Evolutionary conservation across 1,284 basidiomycete species (phyloP).

Genomic region (Mycosarcoma maydis): DNA sequence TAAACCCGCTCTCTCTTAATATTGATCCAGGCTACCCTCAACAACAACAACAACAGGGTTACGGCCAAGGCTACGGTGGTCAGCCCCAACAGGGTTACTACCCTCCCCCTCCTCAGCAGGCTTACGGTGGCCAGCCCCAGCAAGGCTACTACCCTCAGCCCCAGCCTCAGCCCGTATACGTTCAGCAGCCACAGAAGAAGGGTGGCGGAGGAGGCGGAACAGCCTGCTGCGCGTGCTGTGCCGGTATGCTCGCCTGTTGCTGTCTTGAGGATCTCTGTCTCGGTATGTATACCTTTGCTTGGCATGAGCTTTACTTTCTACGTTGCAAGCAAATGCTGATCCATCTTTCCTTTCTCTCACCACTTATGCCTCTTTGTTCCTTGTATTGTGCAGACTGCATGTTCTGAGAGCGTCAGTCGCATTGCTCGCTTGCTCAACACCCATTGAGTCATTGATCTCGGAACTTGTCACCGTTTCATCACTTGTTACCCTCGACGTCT

Average conservation of each 20-base stretch:
- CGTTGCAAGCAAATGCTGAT: neutral
- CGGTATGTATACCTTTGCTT: slow-evolving; percentile 10
- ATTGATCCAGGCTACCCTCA: slow-evolving; percentile 46
- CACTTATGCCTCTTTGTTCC: neutral
- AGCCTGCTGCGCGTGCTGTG: slow-evolving; percentile 52
- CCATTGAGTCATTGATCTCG: neutral
- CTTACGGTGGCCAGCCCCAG: slow-evolving; percentile 51
- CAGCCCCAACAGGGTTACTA: slow-evolving; percentile 48
- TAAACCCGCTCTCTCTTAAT: neutral
- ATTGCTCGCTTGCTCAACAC: neutral
- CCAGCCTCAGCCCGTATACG: slow-evolving; percentile 55
- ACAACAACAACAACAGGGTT: slow-evolving; percentile 31
- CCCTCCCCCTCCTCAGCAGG: slow-evolving; percentile 55
- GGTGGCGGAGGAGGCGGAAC: slow-evolving; percentile 24
- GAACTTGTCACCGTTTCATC: neutral
- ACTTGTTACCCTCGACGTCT: neutral
- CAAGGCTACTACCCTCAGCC: slow-evolving; percentile 52
- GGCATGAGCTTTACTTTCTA: too few species aligned
- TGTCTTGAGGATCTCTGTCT: slow-evolving; percentile 56
- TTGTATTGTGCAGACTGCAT: slow-evolving; percentile 30
- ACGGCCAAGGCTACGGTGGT: slow-evolving; percentile 36
- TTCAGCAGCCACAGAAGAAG: slow-evolving; percentile 49
- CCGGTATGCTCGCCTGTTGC: slow-evolving; percentile 55
- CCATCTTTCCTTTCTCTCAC: neutral
- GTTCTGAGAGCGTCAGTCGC: slow-evolving; percentile 15